These are phyloP conservation scores for Leccinum pseudoinsigne DNA, from an alignment of 1,284 basidiomycete genomes.

Conservation along the genomic window DNA sequence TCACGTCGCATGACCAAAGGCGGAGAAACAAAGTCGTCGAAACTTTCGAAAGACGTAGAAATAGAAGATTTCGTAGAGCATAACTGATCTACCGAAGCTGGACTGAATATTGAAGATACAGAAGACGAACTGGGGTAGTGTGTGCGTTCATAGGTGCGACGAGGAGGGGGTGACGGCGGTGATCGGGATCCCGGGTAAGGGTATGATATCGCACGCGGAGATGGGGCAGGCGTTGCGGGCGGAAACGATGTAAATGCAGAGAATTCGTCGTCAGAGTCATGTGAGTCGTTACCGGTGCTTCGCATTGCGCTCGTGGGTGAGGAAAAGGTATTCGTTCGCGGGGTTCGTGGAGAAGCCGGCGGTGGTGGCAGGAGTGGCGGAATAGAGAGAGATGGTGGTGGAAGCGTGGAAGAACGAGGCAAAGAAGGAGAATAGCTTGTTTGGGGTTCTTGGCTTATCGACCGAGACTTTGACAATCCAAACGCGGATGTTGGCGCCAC, in stretches of 20 bases:
- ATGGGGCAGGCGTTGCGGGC: conserved; percentile 10
- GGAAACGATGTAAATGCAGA: conserved; percentile 23
- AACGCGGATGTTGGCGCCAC: neutral
- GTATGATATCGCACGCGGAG: conserved; percentile 8
- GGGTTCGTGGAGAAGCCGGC: conserved; percentile 32
- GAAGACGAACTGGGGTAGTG: conserved; percentile 29
- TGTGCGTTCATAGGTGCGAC: conserved; percentile 26
- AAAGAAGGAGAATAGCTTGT: conserved; percentile 10
- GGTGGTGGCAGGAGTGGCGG: conserved; percentile 35
- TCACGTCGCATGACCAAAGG: conserved; percentile 13
- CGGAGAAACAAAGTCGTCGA: conserved; percentile 46
- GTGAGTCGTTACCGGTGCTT: conserved; percentile 8
- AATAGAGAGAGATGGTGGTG: conserved; percentile 17
- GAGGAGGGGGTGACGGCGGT: conserved; percentile 32
- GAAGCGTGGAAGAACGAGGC: conserved; percentile 13
- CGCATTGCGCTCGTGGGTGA: conserved; percentile 3
- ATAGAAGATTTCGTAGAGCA: conserved; percentile 18
- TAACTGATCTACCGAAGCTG: conserved; percentile 25
- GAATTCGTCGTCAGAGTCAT: conserved; percentile 33
- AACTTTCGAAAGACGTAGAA: conserved; percentile 41
- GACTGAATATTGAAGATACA: conserved; percentile 31
- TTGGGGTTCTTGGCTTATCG: conserved; percentile 7
- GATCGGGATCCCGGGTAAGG: conserved; percentile 16
- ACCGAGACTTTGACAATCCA: conserved; percentile 2
- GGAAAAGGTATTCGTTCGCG: conserved; percentile 20